A percentile compares a stretch with the other conserved stretches of the same genome.
phyloP scores from a whole-genome alignment of 2,329 filamentous ascomycete genomes.

The Colletotrichum siamense region DNA sequence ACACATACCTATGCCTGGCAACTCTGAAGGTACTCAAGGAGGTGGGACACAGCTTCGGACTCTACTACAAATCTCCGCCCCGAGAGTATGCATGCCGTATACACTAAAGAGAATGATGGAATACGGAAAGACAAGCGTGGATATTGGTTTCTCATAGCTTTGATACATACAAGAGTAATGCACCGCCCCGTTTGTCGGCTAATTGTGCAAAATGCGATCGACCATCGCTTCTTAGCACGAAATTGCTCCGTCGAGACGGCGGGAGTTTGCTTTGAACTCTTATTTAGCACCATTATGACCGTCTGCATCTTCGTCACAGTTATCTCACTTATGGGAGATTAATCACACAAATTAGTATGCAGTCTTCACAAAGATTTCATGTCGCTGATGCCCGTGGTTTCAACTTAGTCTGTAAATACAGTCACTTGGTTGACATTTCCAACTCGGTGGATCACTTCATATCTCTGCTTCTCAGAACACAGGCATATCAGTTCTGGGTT shows the following conservation, averaged over 20 bases:
- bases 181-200: background rate
- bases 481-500: background rate
- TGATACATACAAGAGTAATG: background rate
- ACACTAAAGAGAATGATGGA: background rate
- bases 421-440: rapidly evolving
- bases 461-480: background rate
- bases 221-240: background rate
- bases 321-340: rapidly evolving
- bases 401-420: background rate
- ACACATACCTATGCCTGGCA: background rate
- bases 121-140: background rate
- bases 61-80: background rate
- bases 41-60: background rate
- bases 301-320: background rate
- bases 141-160: background rate
- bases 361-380: background rate
- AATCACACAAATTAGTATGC: rapidly evolving
- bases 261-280: background rate
- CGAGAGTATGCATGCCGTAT: background rate
- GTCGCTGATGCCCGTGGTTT: rapidly evolving
- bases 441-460: background rate
- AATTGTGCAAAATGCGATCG: background rate
- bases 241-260: background rate
- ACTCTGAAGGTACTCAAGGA: background rate
- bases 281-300: background rate